Percentiles rank a stretch among this genome's conserved stretches.
Conservation (phyloP, 2,329 filamentous ascomycete genomes). For the Cadophora luteo-olivacea region DNA sequence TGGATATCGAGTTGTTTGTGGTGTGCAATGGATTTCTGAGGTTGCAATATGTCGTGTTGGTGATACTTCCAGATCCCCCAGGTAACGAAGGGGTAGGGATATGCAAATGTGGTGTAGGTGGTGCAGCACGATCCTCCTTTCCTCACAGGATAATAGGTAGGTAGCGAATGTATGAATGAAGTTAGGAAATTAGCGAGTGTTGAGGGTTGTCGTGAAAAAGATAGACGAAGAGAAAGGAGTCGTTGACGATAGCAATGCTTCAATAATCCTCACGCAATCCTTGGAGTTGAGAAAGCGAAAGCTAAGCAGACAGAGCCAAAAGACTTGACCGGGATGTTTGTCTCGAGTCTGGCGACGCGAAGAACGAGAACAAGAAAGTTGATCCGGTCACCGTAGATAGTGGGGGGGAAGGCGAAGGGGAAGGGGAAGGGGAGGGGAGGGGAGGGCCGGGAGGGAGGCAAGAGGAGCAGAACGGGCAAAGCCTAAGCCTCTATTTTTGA, state of each 20-base stretch:
- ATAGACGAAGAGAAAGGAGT: conserved; percentile 7
- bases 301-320: neutral
- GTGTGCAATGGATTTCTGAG: conserved; percentile 5
- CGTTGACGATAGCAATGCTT: neutral
- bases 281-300: conserved; percentile 7
- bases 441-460: neutral
- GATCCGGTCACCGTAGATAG: conserved; percentile 20
- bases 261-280: conserved; percentile 14
- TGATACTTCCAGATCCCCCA: conserved; percentile 24
- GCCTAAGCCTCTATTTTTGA: conserved; percentile 8
- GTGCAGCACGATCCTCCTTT: neutral
- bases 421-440: neutral
- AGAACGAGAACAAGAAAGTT: neutral
- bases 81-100: conserved; percentile 29
- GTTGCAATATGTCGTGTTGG: conserved; percentile 14
- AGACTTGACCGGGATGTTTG: conserved; percentile 11
- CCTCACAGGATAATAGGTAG: conserved; percentile 8
- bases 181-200: conserved; percentile 34
- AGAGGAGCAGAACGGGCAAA: too few species aligned
- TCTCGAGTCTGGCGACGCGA: conserved; percentile 14
- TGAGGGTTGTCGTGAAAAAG: conserved; percentile 2
- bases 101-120: neutral
- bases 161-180: conserved; percentile 29
- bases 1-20: conserved; percentile 1
- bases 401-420: neutral